phyloP scores from a whole-genome alignment of 2,329 filamentous ascomycete species.

The Colletotrichum karsti region DNA sequence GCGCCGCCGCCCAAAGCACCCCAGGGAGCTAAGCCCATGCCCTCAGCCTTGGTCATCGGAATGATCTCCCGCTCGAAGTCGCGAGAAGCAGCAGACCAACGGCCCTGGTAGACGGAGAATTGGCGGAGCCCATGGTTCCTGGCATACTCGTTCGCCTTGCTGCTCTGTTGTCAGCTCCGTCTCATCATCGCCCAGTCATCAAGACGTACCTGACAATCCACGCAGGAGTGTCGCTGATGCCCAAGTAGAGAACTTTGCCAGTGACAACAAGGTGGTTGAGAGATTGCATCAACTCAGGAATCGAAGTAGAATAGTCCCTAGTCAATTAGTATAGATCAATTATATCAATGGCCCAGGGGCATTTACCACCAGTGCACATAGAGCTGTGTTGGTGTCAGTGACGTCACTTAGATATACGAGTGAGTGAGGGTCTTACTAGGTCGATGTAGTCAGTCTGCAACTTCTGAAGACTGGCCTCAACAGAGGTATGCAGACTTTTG shows the following conservation, averaged over 20 bases:
- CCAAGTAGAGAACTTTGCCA: constrained; percentile 73
- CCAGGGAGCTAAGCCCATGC: constrained; percentile 68
- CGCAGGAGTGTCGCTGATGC: constrained; percentile 74
- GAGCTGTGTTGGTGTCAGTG: constrained; percentile 44
- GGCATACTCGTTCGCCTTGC: constrained; percentile 74
- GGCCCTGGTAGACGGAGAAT: constrained; percentile 76
- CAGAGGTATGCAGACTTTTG: constrained; percentile 66
- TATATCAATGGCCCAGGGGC: too few species aligned
- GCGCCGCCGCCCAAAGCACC: constrained; percentile 55
- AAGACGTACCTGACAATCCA: constrained; percentile 65
- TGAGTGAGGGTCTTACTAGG: constrained; percentile 54
- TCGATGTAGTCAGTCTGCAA: constrained; percentile 77
- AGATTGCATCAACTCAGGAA: constrained; percentile 74
- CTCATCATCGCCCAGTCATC: neutral
- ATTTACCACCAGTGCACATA: constrained; percentile 68
- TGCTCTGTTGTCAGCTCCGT: constrained; percentile 29
- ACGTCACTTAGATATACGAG: neutral
- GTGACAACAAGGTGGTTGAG: constrained; percentile 67
- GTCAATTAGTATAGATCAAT: too few species aligned
- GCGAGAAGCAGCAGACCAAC: constrained; percentile 68
- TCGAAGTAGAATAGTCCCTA: constrained; percentile 62
- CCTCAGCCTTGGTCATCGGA: constrained; percentile 69
- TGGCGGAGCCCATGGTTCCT: constrained; percentile 73
- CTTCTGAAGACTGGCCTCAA: constrained; percentile 65
- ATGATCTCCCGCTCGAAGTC: constrained; percentile 78